Percentiles rank a stretch among this genome's conserved stretches.
Evolutionary conservation across 805 yeast genomes (phyloP).

Genomic region (Isabelozyma pseudorhagii): DNA sequence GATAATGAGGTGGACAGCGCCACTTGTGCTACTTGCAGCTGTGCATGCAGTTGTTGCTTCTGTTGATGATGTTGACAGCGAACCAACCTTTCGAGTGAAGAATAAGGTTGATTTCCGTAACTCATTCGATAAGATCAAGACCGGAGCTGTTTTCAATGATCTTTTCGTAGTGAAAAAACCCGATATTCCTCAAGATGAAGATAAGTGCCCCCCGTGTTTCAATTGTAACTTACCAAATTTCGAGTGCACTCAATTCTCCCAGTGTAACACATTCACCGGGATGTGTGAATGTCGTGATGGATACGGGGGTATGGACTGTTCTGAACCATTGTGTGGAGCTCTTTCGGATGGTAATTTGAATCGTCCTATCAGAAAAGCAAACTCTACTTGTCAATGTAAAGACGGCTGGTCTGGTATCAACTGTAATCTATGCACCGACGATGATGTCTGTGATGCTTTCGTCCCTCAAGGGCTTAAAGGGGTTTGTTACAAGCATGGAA

Average conservation of each 20-base stretch:
- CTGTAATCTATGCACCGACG: conserved; percentile 79
- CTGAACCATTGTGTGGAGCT: conserved; percentile 83
- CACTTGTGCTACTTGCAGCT: background rate
- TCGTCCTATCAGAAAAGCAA: conserved; percentile 62
- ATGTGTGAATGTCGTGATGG: conserved; percentile 91
- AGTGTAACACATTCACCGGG: conserved; percentile 86
- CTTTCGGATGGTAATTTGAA: conserved; percentile 56
- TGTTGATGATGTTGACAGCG: background rate
- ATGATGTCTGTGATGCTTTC: conserved; percentile 76
- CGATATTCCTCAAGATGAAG: conserved; percentile 13
- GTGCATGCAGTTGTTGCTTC: background rate
- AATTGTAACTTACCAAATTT: conserved; percentile 91
- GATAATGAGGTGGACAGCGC: no score
- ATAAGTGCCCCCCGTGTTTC: conserved; percentile 85
- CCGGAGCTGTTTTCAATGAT: conserved; percentile 20
- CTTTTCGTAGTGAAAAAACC: conserved; percentile 11
- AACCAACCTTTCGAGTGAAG: background rate
- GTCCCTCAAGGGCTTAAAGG: conserved; percentile 86
- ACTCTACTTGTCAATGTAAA: conserved; percentile 64
- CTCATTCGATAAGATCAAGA: conserved; percentile 18
- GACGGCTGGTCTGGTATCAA: conserved; percentile 94
- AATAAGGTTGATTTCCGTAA: conserved; percentile 2
- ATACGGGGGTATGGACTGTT: conserved; percentile 91
- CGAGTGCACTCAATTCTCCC: conserved; percentile 84
- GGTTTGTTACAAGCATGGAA: conserved; percentile 84